Evolutionary conservation across 2,329 filamentous ascomycete genomes (phyloP), one percentile per base, ranked within the genome.

Genomic region (Aspergillus persii): DNA sequence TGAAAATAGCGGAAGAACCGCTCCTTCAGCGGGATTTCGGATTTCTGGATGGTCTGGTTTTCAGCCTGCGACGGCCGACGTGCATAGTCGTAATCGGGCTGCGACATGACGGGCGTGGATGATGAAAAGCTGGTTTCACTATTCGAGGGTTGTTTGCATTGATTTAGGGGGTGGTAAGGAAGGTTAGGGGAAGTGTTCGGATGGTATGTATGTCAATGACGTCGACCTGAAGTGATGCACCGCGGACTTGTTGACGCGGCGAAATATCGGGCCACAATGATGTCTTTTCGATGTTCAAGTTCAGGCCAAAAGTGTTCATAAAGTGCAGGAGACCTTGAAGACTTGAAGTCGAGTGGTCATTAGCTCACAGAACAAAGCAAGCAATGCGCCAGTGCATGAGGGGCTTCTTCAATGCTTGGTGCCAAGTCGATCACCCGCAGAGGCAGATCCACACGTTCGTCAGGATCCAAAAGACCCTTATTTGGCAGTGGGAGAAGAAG

Each of bases 1-100:
- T 91, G 88, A 70, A 96, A 96, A 71, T 92, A 89, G 67, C 87
- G 86, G 74, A 94, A 93, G 79, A 96, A 96, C 41, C 86, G 86
- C 70, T 94, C 89, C 66, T 92, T 95, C 58, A 86, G 77, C 59
- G 76, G 72, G 8, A 76, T 72, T 47, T 77, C 76, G 3, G 71
- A 67, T 58, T 72, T 76, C 5, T 67, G 68, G 52, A 71, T 66
- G 7, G 66, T 70, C 51, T 74, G 70, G 47, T 73, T 73, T 36
- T 72, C 70, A 29, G 72, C 69, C 54, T 67, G 61, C 30, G 74
- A 76, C 15, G 71, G 60, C 51, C 71, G 66, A 36, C 71, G 69
- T 12, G 61, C 56, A 26, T 70, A 62, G 8, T 69, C 65, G n/a
- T 69, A 48, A 29, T 69, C 67, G 6, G 71, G 50, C 29, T 72